phyloP scores from a whole-genome alignment of 1,284 basidiomycete species.

The Apiotrichum laibachii region DNA sequence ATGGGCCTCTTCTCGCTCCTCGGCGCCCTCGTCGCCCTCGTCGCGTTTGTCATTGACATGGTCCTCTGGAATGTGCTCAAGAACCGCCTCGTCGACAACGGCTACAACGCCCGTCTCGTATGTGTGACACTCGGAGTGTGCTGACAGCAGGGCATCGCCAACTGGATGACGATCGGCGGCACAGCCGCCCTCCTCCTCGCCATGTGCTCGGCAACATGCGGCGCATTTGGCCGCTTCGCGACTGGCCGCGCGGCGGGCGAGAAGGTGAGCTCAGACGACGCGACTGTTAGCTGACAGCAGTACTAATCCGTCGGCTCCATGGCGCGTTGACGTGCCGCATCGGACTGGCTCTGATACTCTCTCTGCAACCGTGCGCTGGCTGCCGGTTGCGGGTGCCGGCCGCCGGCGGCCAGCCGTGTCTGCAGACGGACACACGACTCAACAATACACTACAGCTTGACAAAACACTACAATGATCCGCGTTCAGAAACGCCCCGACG shows the following conservation, averaged over 20 bases:
- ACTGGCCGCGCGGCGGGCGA: slow-evolving; percentile 48
- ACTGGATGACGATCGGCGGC: slow-evolving; percentile 67
- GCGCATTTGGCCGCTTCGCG: slow-evolving; percentile 63
- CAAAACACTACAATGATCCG: too few species aligned
- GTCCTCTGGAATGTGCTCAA: slow-evolving; percentile 70
- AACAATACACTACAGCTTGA: too few species aligned
- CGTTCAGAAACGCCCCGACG: too few species aligned
- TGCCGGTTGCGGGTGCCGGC: too few species aligned
- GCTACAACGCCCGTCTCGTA: slow-evolving; percentile 48
- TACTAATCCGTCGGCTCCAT: background rate
- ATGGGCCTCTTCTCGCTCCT: slow-evolving; percentile 68
- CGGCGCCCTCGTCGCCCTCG: slow-evolving; percentile 62
- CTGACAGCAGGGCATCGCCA: slow-evolving; percentile 42
- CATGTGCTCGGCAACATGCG: slow-evolving; percentile 65
- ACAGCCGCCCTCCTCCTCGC: slow-evolving; percentile 63
- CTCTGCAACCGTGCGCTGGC: too few species aligned
- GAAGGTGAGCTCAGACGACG: slow-evolving; percentile 27
- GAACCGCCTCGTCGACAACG: slow-evolving; percentile 58
- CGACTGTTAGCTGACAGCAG: background rate
- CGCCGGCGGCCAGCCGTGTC: too few species aligned
- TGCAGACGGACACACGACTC: too few species aligned
- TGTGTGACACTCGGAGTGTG: background rate
- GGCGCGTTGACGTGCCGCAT: background rate
- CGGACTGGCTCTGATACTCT: too few species aligned
- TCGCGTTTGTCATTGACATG: slow-evolving; percentile 74